These are phyloP conservation scores for Teratosphaeria nubilosa DNA, from an alignment of 2,329 filamentous ascomycete genomes.

Conservation along the genomic window DNA sequence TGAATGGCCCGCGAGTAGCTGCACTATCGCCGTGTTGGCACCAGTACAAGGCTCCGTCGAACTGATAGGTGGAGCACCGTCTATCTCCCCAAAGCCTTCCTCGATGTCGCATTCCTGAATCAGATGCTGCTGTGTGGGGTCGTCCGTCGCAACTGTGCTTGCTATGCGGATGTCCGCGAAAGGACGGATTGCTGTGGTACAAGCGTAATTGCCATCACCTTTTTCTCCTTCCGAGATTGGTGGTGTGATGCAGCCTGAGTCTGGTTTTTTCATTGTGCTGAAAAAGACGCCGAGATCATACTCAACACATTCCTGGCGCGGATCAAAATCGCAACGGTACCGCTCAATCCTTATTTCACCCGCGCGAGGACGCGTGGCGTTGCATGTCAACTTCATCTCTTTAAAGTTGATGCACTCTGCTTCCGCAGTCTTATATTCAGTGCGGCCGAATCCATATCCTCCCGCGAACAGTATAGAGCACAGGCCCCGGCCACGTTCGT, in stretches of 20 bases:
- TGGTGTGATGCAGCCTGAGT: neutral
- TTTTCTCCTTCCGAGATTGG: neutral
- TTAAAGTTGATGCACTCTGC: neutral
- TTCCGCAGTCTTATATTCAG: neutral
- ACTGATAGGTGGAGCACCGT: neutral
- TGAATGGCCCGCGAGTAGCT: neutral
- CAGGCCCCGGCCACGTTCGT: neutral
- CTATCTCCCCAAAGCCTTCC: neutral
- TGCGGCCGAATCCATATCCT: neutral
- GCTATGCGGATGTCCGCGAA: neutral
- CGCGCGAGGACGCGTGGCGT: neutral
- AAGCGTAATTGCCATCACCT: neutral
- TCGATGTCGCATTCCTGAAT: neutral
- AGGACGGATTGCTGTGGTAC: neutral
- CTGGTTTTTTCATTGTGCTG: neutral
- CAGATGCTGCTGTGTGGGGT: neutral
- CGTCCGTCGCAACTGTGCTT: neutral
- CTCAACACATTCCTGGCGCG: neutral
- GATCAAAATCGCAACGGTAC: neutral
- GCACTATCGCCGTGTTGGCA: neutral
- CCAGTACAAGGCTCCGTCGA: neutral
- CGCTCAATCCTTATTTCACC: neutral
- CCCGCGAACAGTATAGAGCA: neutral
- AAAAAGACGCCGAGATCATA: neutral
- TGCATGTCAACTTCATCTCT: neutral